Conservation (phyloP, 176 grass and related monocot genomes). For the Chloris gayana region DNA sequence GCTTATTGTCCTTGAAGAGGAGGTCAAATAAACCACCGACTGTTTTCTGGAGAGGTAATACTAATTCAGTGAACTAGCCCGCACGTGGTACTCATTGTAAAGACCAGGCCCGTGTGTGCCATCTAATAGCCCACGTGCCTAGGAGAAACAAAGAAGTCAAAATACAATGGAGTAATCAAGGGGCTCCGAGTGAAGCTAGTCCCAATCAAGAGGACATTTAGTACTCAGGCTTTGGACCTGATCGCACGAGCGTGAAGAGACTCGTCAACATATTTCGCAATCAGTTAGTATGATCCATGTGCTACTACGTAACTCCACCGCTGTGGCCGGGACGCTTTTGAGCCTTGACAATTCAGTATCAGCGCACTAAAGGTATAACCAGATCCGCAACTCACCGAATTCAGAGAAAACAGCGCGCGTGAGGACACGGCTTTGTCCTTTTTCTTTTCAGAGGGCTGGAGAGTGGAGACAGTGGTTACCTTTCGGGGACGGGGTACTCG, state of each 20-base stretch:
- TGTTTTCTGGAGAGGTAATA: not conserved
- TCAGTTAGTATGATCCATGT: not conserved
- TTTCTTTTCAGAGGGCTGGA: not conserved
- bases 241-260: not conserved
- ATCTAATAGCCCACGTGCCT: not conserved
- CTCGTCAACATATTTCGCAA: not conserved
- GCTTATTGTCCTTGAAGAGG: not conserved
- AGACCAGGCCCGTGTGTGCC: not conserved
- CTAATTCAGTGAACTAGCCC: not conserved
- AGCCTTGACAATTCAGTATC: not conserved
- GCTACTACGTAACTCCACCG: not conserved
- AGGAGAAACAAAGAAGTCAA: not conserved
- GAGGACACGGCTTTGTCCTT: not conserved
- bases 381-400: not conserved
- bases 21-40: not conserved
- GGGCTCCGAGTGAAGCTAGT: not conserved
- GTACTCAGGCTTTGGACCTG: not conserved
- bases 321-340: not conserved
- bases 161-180: not conserved
- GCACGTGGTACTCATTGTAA: not conserved
- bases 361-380: not conserved
- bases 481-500: constrained; percentile 60
- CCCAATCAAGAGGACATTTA: not conserved
- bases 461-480: constrained; percentile 16
- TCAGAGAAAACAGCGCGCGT: constrained; percentile 4